Conservation (phyloP, 257 asterid genomes). For the Marsdenia floribunda region DNA sequence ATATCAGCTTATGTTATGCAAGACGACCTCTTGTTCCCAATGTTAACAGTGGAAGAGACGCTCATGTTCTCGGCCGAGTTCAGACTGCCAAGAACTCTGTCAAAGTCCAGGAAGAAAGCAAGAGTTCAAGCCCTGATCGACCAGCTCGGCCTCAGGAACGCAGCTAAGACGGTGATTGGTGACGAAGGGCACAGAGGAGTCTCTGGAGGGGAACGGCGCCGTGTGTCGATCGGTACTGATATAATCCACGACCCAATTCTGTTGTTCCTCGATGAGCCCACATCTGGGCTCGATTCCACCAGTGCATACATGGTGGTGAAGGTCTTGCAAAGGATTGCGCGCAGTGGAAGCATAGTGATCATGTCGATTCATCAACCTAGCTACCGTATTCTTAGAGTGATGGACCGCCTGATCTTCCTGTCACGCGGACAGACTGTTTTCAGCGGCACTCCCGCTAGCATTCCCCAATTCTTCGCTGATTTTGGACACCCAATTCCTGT, state of each 20-base stretch:
- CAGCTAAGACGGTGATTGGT: slow-evolving; percentile 43
- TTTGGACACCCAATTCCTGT: slow-evolving; percentile 32
- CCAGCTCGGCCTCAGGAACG: slow-evolving; percentile 32
- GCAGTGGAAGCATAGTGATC: slow-evolving; percentile 51
- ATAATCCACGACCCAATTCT: slow-evolving; percentile 42
- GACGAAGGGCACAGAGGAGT: slow-evolving; percentile 47
- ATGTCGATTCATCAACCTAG: slow-evolving; percentile 68
- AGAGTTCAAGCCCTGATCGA: slow-evolving; percentile 36
- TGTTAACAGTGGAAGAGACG: slow-evolving; percentile 45
- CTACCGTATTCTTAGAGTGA: slow-evolving; percentile 23
- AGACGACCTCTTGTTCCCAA: slow-evolving; percentile 42
- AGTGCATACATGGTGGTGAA: slow-evolving; percentile 58
- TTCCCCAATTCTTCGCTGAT: slow-evolving; percentile 28
- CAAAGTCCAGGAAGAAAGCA: slow-evolving; percentile 28
- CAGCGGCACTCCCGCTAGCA: slow-evolving; percentile 21
- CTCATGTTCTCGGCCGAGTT: slow-evolving; percentile 44
- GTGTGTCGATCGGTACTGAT: slow-evolving; percentile 42
- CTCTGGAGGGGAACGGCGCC: slow-evolving; percentile 43
- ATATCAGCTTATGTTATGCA: slow-evolving; percentile 46
- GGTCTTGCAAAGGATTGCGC: slow-evolving; percentile 45
- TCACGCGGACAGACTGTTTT: slow-evolving; percentile 37
- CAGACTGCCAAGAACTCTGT: slow-evolving; percentile 29
- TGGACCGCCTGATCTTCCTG: slow-evolving; percentile 35
- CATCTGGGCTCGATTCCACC: slow-evolving; percentile 70
- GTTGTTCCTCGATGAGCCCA: slow-evolving; percentile 63